These are phyloP conservation scores for Fragaria vesca DNA, from an alignment of 306 rosid genomes.

Conservation along the genomic window DNA sequence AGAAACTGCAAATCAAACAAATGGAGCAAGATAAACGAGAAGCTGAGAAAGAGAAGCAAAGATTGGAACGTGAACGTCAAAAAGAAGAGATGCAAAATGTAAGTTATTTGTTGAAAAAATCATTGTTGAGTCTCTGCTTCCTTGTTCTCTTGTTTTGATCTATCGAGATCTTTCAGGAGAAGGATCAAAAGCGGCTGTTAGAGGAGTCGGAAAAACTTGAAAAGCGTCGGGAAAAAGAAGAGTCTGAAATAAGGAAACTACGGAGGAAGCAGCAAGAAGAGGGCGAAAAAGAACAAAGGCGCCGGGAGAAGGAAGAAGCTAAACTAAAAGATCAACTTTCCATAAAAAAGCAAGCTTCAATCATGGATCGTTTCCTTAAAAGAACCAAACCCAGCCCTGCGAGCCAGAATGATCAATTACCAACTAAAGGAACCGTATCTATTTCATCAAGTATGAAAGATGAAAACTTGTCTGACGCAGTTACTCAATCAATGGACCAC, in stretches of 20 bases:
- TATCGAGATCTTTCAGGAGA: constrained; percentile 49
- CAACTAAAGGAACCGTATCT: constrained; percentile 34
- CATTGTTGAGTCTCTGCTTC: neutral
- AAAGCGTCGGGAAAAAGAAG: constrained; percentile 48
- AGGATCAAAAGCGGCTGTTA: constrained; percentile 43
- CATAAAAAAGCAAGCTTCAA: constrained; percentile 71
- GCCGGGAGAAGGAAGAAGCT: constrained; percentile 77
- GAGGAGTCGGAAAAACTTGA: constrained; percentile 55
- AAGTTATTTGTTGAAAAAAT: constrained; percentile 33
- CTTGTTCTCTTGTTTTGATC: constrained; percentile 6
- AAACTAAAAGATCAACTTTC: constrained; percentile 59
- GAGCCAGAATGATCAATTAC: constrained; percentile 34
- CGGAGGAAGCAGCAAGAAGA: constrained; percentile 71
- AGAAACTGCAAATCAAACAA: constrained; percentile 64
- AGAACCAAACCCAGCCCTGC: constrained; percentile 46
- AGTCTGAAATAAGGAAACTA: constrained; percentile 53
- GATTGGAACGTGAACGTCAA: constrained; percentile 41
- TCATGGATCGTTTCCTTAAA: constrained; percentile 91
- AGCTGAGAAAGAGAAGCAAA: constrained; percentile 64
- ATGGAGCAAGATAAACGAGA: constrained; percentile 62
- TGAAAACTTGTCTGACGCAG: constrained; percentile 45
- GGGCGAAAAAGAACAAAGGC: constrained; percentile 67
- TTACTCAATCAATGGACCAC: constrained; percentile 68
- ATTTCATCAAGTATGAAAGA: constrained; percentile 31
- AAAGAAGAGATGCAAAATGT: constrained; percentile 54